Conservation (phyloP, 2,329 filamentous ascomycete species). For the Colletotrichum sp. region DNA sequence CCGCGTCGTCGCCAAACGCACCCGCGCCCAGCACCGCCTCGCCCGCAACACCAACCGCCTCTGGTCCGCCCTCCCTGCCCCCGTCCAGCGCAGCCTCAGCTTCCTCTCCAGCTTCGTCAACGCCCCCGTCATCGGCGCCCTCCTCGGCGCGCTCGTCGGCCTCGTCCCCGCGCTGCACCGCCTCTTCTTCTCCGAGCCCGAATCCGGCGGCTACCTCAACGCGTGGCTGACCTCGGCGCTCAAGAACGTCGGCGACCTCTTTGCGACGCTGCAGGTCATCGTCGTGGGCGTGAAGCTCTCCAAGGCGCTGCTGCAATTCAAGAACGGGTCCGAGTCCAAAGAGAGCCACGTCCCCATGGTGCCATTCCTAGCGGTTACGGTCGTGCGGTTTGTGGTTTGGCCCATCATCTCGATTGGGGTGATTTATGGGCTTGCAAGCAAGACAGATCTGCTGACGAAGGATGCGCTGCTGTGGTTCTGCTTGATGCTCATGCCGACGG, state of each 20-base stretch:
- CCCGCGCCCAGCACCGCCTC: background rate
- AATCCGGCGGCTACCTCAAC: constrained; percentile 67
- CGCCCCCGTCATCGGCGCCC: constrained; percentile 64
- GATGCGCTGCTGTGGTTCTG: constrained; percentile 72
- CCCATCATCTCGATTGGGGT: constrained; percentile 51
- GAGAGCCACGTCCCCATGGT: constrained; percentile 39
- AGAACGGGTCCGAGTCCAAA: constrained; percentile 33
- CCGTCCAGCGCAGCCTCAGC: constrained; percentile 34
- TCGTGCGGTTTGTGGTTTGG: constrained; percentile 66
- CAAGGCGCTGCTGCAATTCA: constrained; percentile 44
- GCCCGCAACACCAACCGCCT: background rate
- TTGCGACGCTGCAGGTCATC: constrained; percentile 69
- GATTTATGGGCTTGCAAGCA: constrained; percentile 59
- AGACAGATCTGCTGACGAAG: constrained; percentile 52
- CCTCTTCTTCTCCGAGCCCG: constrained; percentile 63
- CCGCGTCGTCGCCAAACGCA: constrained; percentile 34
- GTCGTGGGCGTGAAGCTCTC: constrained; percentile 71
- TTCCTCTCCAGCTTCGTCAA: constrained; percentile 59
- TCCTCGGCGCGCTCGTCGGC: constrained; percentile 63
- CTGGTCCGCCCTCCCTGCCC: constrained; percentile 1
- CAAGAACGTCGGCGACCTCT: constrained; percentile 66
- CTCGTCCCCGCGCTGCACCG: constrained; percentile 63
- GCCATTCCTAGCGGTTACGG: constrained; percentile 56
- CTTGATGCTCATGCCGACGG: constrained; percentile 53
- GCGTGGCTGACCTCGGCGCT: constrained; percentile 70